Evolutionary conservation across 1,284 basidiomycete species (phyloP).

Genomic region (Melanopsichium pennsylvanicum): DNA sequence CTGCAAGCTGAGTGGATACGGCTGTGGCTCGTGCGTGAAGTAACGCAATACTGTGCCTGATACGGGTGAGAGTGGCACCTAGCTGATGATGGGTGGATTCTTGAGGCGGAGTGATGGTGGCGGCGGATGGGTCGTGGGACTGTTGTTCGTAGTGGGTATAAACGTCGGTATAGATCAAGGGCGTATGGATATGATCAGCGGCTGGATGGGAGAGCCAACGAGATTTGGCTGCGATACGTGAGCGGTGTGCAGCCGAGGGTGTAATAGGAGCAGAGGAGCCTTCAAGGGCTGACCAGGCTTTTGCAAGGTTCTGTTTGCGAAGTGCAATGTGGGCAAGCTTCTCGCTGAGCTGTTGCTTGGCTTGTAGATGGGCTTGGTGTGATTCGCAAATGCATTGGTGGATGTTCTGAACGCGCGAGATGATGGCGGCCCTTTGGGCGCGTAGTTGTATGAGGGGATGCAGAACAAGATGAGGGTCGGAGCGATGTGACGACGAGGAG

Average conservation of each 20-base stretch:
- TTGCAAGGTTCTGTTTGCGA: slow-evolving; percentile 41
- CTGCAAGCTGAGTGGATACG: slow-evolving; percentile 17
- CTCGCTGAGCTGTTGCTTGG: slow-evolving; percentile 22
- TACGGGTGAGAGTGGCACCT: slow-evolving; percentile 18
- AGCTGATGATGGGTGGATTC: slow-evolving; percentile 19
- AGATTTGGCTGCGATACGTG: slow-evolving; percentile 23
- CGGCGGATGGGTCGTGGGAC: slow-evolving; percentile 1
- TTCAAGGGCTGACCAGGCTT: slow-evolving; percentile 45
- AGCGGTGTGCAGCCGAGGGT: slow-evolving; percentile 16
- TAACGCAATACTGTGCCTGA: slow-evolving; percentile 11
- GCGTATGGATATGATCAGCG: slow-evolving; percentile 24
- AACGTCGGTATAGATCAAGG: slow-evolving; percentile 28
- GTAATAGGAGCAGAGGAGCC: slow-evolving; percentile 21
- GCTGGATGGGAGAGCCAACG: slow-evolving; percentile 34
- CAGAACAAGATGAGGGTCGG: slow-evolving; percentile 5
- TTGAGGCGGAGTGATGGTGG: neutral
- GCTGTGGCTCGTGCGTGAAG: slow-evolving; percentile 17
- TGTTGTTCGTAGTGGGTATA: slow-evolving; percentile 37
- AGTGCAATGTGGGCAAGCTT: slow-evolving; percentile 12
- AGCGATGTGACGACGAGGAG: neutral
- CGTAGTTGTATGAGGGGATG: slow-evolving; percentile 21
- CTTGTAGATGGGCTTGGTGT: slow-evolving; percentile 21
- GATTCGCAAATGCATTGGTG: slow-evolving; percentile 35
- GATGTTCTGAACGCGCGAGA: slow-evolving; percentile 22
- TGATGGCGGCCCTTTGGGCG: slow-evolving; percentile 16